These are phyloP conservation scores for Xylaria telfairii DNA, from an alignment of 495 filamentous ascomycete species.

Conservation along the genomic window DNA sequence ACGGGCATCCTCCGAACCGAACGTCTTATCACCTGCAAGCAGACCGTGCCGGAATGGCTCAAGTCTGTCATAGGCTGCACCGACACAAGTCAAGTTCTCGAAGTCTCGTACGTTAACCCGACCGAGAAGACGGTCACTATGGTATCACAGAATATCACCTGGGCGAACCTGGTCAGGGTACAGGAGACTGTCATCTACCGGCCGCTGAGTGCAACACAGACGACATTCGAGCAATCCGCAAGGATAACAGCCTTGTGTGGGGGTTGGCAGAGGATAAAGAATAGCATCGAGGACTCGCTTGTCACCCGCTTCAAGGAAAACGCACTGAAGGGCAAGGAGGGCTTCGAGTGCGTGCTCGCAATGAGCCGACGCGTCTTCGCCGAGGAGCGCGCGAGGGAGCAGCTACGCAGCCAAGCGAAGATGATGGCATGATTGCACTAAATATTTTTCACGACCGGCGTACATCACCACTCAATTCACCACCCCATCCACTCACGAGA, in stretches of 20 bases:
- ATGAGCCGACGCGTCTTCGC: slow-evolving; percentile 93
- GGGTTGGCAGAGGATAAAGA: slow-evolving; percentile 94
- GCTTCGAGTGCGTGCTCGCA: slow-evolving; percentile 91
- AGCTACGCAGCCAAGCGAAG: slow-evolving; percentile 31
- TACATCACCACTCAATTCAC: slow-evolving; percentile 15
- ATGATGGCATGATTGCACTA: slow-evolving; percentile 30
- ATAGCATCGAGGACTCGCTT: slow-evolving; percentile 88
- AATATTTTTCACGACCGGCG: background rate
- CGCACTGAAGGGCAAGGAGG: slow-evolving; percentile 83
- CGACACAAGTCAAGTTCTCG: slow-evolving; percentile 85
- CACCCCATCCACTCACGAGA: slow-evolving; percentile 8
- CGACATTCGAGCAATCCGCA: slow-evolving; percentile 84
- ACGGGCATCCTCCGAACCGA: slow-evolving; percentile 95
- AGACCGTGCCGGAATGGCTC: slow-evolving; percentile 88
- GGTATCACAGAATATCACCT: slow-evolving; percentile 91
- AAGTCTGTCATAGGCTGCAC: slow-evolving; percentile 71
- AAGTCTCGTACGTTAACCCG: slow-evolving; percentile 93
- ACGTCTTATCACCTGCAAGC: slow-evolving; percentile 92
- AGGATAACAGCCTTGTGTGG: slow-evolving; percentile 93
- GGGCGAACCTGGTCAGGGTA: slow-evolving; percentile 82
- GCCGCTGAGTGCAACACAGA: slow-evolving; percentile 68
- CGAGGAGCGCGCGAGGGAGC: slow-evolving; percentile 78
- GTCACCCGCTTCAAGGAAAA: slow-evolving; percentile 91
- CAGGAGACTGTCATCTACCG: slow-evolving; percentile 88
- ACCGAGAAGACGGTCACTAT: slow-evolving; percentile 84